Evolutionary conservation across 495 filamentous ascomycete genomes (phyloP), one percentile per base, ranked within the genome.

Genomic region (Neurospora sp.): DNA sequence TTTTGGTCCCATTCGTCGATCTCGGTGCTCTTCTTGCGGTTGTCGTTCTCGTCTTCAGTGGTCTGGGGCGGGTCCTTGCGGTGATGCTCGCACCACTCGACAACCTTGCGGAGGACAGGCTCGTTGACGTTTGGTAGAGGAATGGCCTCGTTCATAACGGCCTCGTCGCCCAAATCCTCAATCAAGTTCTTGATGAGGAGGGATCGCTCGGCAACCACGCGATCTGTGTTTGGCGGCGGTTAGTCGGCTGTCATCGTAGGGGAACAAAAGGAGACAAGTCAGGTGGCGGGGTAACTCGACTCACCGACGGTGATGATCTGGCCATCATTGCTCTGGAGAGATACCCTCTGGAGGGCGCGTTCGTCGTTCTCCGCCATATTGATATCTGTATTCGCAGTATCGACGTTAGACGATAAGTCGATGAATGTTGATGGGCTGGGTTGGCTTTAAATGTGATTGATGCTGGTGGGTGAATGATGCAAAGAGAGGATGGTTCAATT

Each of bases 1-100:
- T 99, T 99, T 82, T 98, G 96, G 77, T 99, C 96, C 96, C 96
- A 99, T 84, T 99, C 96, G 48, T 98, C 96, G 78, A 99, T 99
- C 71, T 98, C 96, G 27, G 96, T 98, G 0, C 94, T 96, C 89
- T 97, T 97, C 87, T 97, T 97, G 75, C 96, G 93, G 44, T 88
- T 92, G 79, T 99, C 96, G 76, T 94, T 91, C 74, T 99, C 95
- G 71, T 99, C 96, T 70, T 95, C 93, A 71, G 89, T 85, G 48
- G 89, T 82, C 48, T 89, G 86, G 20, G 90, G 88, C 62, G 96
- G 92, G 81, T 99, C 96, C 78, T 88, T 88, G 81, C 92, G 91
- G 89, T 99, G 96, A 79, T 98, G 94, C 76, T 90, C 88, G 82
- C 96, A 98, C 96, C 96, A 99, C 81, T 98, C 96, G 78, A 98